Evolutionary conservation across 1,139 yeast species (phyloP).

Genomic region (Suhomyces bolitotheri): DNA sequence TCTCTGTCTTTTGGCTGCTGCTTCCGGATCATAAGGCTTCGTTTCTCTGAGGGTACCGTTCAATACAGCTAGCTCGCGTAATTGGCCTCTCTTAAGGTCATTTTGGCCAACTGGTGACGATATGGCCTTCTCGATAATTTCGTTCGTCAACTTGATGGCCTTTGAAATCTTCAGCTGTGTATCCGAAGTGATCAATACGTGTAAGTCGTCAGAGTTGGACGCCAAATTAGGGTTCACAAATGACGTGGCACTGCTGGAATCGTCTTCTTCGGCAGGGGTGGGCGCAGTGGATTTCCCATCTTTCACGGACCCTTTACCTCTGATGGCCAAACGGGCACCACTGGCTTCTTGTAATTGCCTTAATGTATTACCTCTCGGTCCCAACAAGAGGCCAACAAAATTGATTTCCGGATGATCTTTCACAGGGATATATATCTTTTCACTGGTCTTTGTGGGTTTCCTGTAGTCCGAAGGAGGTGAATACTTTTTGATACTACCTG

Average conservation of each 20-base stretch:
- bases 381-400: slow-evolving; percentile 85
- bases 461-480: slow-evolving; percentile 80
- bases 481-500: slow-evolving; percentile 72
- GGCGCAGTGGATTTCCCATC: slow-evolving; percentile 71
- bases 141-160: slow-evolving; percentile 75
- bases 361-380: slow-evolving; percentile 94
- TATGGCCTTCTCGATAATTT: slow-evolving; percentile 78
- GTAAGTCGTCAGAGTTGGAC: slow-evolving; percentile 65
- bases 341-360: slow-evolving; percentile 77
- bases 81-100: slow-evolving; percentile 85
- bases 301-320: slow-evolving; percentile 95
- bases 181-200: slow-evolving; percentile 85
- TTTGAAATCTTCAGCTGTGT: slow-evolving; percentile 72
- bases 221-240: slow-evolving; percentile 28
- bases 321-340: slow-evolving; percentile 81
- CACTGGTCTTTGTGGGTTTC: slow-evolving; percentile 67
- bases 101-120: slow-evolving; percentile 91
- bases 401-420: slow-evolving; percentile 89
- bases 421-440: slow-evolving; percentile 83
- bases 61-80: slow-evolving; percentile 86
- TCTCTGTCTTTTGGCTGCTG: slow-evolving; percentile 44
- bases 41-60: slow-evolving; percentile 91
- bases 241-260: slow-evolving; percentile 22
- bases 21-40: slow-evolving; percentile 69
- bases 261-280: slow-evolving; percentile 34